Conservation (phyloP, 805 yeast species). For the Wickerhamomyces pijperi region DNA sequence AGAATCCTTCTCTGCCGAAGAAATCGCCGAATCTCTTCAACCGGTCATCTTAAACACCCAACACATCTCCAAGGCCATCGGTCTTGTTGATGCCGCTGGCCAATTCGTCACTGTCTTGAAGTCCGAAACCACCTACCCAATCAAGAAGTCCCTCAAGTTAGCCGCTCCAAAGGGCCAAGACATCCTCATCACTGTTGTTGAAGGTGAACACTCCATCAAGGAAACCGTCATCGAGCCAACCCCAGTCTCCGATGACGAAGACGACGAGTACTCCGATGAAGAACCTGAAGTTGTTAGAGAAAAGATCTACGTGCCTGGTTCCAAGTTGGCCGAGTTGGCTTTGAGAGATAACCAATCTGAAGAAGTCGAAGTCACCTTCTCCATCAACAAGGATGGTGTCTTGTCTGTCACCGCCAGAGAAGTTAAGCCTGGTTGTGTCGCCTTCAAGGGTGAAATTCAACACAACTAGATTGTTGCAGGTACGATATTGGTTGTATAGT, state of each 20-base stretch:
- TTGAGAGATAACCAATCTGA: conserved; percentile 59
- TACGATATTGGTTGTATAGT: too few relatives aligned
- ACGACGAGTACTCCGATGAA: conserved; percentile 53
- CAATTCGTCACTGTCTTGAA: conserved; percentile 63
- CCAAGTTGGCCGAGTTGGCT: conserved; percentile 67
- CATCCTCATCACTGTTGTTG: conserved; percentile 63
- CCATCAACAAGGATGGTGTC: conserved; percentile 49
- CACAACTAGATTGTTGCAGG: not conserved
- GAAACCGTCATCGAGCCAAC: conserved; percentile 66
- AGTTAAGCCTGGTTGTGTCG: conserved; percentile 45
- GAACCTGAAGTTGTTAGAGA: conserved; percentile 83
- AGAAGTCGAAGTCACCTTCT: conserved; percentile 49
- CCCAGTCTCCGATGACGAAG: conserved; percentile 42
- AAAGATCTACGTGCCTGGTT: conserved; percentile 63
- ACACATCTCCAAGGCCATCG: conserved; percentile 76
- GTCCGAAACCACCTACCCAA: conserved; percentile 84
- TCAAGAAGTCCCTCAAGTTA: conserved; percentile 62
- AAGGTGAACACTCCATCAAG: conserved; percentile 75
- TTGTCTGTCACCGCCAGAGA: conserved; percentile 54
- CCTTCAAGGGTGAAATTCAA: conserved; percentile 40
- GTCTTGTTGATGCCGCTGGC: conserved; percentile 67
- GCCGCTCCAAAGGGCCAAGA: conserved; percentile 43
- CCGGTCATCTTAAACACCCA: conserved; percentile 83
- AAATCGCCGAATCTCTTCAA: conserved; percentile 67
- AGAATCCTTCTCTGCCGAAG: conserved; percentile 75